Percentiles rank a stretch among this genome's conserved stretches.
phyloP scores from a whole-genome alignment of 2,329 filamentous ascomycete species.

The Colletotrichum sp. region DNA sequence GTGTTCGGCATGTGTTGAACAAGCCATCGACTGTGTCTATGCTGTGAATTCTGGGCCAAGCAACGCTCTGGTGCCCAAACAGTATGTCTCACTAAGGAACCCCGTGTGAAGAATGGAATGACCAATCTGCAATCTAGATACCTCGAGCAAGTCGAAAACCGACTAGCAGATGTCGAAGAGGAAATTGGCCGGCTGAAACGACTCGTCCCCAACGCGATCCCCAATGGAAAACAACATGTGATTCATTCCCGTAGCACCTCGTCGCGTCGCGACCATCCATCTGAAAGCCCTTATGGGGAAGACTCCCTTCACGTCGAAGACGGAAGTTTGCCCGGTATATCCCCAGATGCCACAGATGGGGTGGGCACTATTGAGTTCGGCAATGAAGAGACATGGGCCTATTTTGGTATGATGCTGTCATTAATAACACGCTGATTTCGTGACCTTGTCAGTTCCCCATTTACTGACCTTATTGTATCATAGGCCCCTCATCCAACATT shows the following conservation, averaged over 20 bases:
- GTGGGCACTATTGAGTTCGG: constrained; percentile 26
- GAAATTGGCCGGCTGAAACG: constrained; percentile 20
- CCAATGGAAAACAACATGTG: not conserved
- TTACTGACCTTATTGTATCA: not conserved
- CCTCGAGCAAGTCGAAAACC: constrained; percentile 22
- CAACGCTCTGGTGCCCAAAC: constrained; percentile 13
- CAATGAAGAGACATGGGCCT: constrained; percentile 22
- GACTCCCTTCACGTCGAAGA: constrained; percentile 11
- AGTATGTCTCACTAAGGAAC: not conserved
- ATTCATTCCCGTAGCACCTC: not conserved
- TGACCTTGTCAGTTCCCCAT: not conserved
- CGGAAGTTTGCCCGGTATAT: constrained; percentile 14
- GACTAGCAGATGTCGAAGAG: constrained; percentile 23
- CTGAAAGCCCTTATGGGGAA: not conserved
- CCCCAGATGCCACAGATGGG: constrained; percentile 25
- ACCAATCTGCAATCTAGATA: constrained; percentile 2
- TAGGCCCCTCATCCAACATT: constrained; percentile 27
- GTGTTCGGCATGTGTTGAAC: constrained; percentile 23
- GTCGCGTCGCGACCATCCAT: not conserved
- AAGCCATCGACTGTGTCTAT: constrained; percentile 25
- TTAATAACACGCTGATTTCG: not conserved
- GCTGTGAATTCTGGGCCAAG: constrained; percentile 14
- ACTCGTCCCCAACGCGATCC: not conserved
- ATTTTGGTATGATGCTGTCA: constrained; percentile 21
- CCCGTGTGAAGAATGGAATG: not conserved